These are phyloP conservation scores for Aspergillus caelatus DNA, from an alignment of 2,329 filamentous ascomycete species.

Conservation along the genomic window DNA sequence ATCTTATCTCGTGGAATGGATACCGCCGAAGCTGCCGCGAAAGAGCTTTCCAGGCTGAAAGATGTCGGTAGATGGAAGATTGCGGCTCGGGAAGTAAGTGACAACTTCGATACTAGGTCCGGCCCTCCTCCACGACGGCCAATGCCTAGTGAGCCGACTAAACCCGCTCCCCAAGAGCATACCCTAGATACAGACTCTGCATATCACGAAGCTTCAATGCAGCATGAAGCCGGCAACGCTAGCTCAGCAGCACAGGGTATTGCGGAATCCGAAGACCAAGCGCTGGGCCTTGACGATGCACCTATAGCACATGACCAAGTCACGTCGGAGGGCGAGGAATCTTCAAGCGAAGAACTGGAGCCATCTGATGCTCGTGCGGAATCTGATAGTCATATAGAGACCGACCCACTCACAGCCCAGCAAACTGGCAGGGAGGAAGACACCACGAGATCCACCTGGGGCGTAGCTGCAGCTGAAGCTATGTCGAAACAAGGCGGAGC, in stretches of 20 bases:
- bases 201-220: not conserved
- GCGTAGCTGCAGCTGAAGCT: constrained; percentile 56
- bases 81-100: constrained; percentile 68
- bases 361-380: not conserved
- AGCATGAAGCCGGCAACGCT: not conserved
- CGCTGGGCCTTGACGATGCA: constrained; percentile 5
- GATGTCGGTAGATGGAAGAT: constrained; percentile 86
- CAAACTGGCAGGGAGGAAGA: not conserved
- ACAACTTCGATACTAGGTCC: constrained; percentile 74
- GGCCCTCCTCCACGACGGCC: constrained; percentile 36
- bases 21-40: constrained; percentile 75
- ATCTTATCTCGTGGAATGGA: constrained; percentile 80
- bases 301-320: not conserved
- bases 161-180: constrained; percentile 2
- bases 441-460: constrained; percentile 45
- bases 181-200: not conserved
- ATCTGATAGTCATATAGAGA: not conserved
- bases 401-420: not conserved
- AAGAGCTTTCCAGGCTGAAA: constrained; percentile 78
- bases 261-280: constrained; percentile 7
- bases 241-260: constrained; percentile 14
- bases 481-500: constrained; percentile 42
- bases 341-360: not conserved
- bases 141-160: constrained; percentile 23
- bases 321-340: not conserved